Evolutionary conservation across 169 alveolate species (phyloP), one percentile per base, ranked within the genome.

Genomic region (Plasmodium cynomolgi): DNA sequence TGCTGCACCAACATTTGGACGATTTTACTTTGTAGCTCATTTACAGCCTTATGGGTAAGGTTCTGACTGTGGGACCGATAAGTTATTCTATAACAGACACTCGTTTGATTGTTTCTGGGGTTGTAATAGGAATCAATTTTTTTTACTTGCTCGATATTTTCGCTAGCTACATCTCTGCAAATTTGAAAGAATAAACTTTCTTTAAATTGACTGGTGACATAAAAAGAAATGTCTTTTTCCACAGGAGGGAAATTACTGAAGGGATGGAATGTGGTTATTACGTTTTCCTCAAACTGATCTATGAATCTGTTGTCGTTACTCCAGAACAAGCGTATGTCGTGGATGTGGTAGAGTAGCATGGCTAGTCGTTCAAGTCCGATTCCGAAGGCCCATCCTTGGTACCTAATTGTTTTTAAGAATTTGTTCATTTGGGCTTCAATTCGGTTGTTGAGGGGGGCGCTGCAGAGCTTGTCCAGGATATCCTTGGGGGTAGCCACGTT

Each of bases 311-410:
- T 92, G 91, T 98, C 99, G 75, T 96, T 81, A 75, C 97, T 97
- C 99, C 99, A 98, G 80, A 98, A 98, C 58, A 97, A 95, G 50
- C 99, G 96, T n/a, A 98, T 97, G 83, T 98, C 99, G 50, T 97
- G 94, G 44, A 98, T 98, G 39, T 94, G 97, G 93, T 97, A 98
- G 29, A 98, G 94, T 6, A 96, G 96, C 98, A 98, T 97, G 1
- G 98, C 98, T 96, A 98, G 95, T 82, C 99, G 96, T 84, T 98
- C 99, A 17, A 98, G 95, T 0, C 99, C 99, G 37, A 98, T 93
- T 1, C 99, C 99, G 81, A 98, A 98, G n/a, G 99, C 99, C 99
- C 99, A 98, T 56, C 99, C 99, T 50, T 91, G 50, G 75, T 44
- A 29, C 34, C 83, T 62, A 44, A 91, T 71, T 6, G 34, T 96